Base-by-base conservation (phyloP, 768 basidiomycete genomes). In the Pulveroboletus sp. region DNA sequence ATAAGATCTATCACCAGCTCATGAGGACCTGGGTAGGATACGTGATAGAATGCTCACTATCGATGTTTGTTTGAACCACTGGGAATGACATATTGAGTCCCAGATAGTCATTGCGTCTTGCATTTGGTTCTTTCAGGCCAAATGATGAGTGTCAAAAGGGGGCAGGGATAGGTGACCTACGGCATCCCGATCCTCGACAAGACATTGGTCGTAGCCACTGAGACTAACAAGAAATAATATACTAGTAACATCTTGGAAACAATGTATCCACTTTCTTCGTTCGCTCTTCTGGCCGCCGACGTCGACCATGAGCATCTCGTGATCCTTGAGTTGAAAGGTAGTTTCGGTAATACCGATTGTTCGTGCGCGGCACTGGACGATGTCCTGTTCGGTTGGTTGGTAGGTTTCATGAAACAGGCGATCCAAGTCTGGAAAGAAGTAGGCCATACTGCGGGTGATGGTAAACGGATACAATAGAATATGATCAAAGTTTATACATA, bases 61-160 rank as follows among this genome's bases (percentile, higher is more conserved):
- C 10, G 91, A 93, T 0, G 93, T 94, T 55, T 87, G 81, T 69
- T 90, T 89, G 72, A 97, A 97, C 93, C 93, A 97, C 56, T 94
- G 92, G 10, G 92, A 94, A 66, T 97, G 92, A 70, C 92, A 94
- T 78, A 97, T 94, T 35, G 92, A 93, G 59, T 97, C 94, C 87
- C 94, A 97, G 42, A 97, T 91, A n/a, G 91, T 91, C 84, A 97
- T 88, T 5, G 94, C 91, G 55, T 97, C 94, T 73, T 94, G 90
- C 93, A 97, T 95, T 84, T 95, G 94, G 64, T 97, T 97, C 87
- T 94, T 60, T 7, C 25, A 31, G 21, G 16, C 17, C 27, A 43
- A 1, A 29, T 52, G 41, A 38, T 51, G 39, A 35, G 29, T 16
- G 12, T 41, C 40, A 35, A 55, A 23, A 50, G 27, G 25, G 24